These are phyloP conservation scores for Tieghemostelium lacteum DNA, from an alignment of 78 protist genomes.

Conservation along the genomic window DNA sequence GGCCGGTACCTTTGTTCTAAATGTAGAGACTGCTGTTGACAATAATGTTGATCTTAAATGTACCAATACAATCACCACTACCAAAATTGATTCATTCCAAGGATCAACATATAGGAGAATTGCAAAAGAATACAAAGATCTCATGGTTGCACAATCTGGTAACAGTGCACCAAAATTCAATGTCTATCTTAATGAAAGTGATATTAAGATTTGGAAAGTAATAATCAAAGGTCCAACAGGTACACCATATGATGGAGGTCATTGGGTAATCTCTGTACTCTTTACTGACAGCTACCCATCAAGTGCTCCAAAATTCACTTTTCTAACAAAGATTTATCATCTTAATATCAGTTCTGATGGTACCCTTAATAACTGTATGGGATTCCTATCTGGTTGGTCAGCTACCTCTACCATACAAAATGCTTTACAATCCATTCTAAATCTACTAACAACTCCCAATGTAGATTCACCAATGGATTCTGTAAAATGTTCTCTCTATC, in stretches of 20 bases:
- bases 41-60: not conserved
- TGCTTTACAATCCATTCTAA: too few relatives aligned
- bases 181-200: too few relatives aligned
- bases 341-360: conserved; percentile 14
- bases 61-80: not conserved
- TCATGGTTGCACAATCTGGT: too few relatives aligned
- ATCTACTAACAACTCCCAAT: too few relatives aligned
- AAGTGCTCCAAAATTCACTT: not conserved
- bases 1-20: not conserved
- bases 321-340: conserved; percentile 20
- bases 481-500: too few relatives aligned
- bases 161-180: not conserved
- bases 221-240: conserved; percentile 46
- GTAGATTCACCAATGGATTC: too few relatives aligned
- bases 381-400: too few relatives aligned
- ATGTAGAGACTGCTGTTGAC: conserved; percentile 21
- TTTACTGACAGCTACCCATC: conserved; percentile 8
- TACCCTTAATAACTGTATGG: too few relatives aligned
- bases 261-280: conserved; percentile 8
- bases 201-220: too few relatives aligned
- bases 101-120: too few relatives aligned
- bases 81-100: not conserved
- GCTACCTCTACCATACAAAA: too few relatives aligned
- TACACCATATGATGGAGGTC: conserved; percentile 80
- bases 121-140: too few relatives aligned